phyloP scores from a whole-genome alignment of 495 filamentous ascomycete species.

The Thozetella sp. region DNA sequence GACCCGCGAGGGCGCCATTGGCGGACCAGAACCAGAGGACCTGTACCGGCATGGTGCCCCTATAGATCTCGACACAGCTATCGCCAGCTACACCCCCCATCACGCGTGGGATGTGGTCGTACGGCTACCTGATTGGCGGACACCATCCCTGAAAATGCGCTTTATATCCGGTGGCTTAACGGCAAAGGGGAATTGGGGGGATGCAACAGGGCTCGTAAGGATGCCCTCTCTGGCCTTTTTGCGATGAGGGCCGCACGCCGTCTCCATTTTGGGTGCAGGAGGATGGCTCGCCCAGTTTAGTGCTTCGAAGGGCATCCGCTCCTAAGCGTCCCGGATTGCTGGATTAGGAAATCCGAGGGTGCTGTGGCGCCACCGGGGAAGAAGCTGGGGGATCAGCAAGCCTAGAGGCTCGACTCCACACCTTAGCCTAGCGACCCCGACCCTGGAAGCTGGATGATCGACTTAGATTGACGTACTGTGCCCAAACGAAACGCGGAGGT shows the following conservation, averaged over 20 bases:
- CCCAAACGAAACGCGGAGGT: too few species aligned
- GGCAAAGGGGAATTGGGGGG: not conserved
- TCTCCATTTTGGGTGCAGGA: too few species aligned
- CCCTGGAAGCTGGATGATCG: too few species aligned
- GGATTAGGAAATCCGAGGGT: slow-evolving; percentile 21
- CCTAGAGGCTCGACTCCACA: slow-evolving; percentile 9
- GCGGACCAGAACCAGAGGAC: not conserved
- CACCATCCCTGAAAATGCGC: too few species aligned
- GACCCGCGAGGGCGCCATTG: too few species aligned
- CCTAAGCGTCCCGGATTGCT: slow-evolving; percentile 11
- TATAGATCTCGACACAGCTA: not conserved
- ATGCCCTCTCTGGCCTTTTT: not conserved
- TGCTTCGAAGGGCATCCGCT: not conserved
- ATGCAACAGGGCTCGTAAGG: not conserved
- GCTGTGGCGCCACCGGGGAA: too few species aligned
- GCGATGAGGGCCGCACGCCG: too few species aligned
- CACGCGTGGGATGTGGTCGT: not conserved
- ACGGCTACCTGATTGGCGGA: not conserved
- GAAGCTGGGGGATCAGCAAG: not conserved
- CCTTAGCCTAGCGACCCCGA: too few species aligned
- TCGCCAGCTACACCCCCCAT: too few species aligned
- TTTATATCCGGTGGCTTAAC: not conserved
- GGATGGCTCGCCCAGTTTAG: too few species aligned
- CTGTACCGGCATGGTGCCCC: not conserved
- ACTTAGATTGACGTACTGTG: too few species aligned